Conservation (phyloP, 495 filamentous ascomycete species). For the Penicillium macrosclerotiorum region DNA sequence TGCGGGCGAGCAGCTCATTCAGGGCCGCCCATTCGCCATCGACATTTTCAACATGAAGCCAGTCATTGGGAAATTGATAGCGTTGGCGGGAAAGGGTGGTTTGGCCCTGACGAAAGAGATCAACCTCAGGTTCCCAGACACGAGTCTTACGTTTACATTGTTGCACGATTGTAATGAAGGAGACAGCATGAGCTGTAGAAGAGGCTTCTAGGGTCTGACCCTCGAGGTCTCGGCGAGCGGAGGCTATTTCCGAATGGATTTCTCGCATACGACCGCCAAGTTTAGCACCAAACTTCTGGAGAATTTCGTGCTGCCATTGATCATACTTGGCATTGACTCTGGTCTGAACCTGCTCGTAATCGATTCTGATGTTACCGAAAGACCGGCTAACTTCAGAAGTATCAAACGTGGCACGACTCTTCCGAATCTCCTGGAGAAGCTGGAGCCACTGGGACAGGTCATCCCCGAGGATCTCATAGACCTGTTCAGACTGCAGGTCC, state of each 20-base stretch:
- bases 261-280: slow-evolving; percentile 90
- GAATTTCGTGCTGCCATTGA: slow-evolving; percentile 98
- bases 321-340: slow-evolving; percentile 99
- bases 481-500: slow-evolving; percentile 94
- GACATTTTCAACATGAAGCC: slow-evolving; percentile 91
- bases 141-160: slow-evolving; percentile 90
- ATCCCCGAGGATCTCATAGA: slow-evolving; percentile 88
- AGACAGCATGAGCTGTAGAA: slow-evolving; percentile 92
- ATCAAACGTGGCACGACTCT: slow-evolving; percentile 90
- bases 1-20: slow-evolving; percentile 82
- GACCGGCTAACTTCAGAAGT: slow-evolving; percentile 86
- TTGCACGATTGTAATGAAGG: slow-evolving; percentile 97
- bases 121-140: slow-evolving; percentile 91
- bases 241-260: slow-evolving; percentile 82
- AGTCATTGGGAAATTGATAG: slow-evolving; percentile 89
- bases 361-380: slow-evolving; percentile 90
- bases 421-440: slow-evolving; percentile 90
- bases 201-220: slow-evolving; percentile 85
- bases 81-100: slow-evolving; percentile 84
- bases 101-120: slow-evolving; percentile 91
- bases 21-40: slow-evolving; percentile 90
- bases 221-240: slow-evolving; percentile 83
- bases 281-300: slow-evolving; percentile 83
- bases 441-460: slow-evolving; percentile 91
- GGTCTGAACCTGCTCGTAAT: slow-evolving; percentile 97